Evolutionary conservation across 73 alveolate genomes (phyloP), one percentile per base, ranked within the genome.

Genomic region (Paramecium sonneborni): DNA sequence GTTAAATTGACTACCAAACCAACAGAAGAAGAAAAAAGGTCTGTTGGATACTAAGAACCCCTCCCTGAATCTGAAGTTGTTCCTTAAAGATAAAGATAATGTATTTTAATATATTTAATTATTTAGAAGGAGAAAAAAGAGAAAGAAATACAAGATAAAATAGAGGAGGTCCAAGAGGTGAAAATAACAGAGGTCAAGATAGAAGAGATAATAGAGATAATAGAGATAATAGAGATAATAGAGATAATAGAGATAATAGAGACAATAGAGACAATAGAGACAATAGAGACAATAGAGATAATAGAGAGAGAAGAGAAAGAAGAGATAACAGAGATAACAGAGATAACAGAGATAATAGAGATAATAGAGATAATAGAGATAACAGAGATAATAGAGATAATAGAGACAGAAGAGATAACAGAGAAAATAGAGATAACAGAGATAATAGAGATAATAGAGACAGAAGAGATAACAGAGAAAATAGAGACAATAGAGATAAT

Each of bases 61-160:
- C 72, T 79, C 15, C 90, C 90, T 79, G 90, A 79, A 41, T 37
- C 76, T 24, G 90, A 79, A 23, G 90, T 79, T 79, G 90, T 79
- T 79, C 76, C 90, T 20, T 39, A 79, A 79, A 79, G 48, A 79
- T 32, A 39, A 79, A 79, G 90, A 79, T 23, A 79, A 79, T 79
- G 74, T 43, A 79, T 15, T 34, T 24, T 24, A 30, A 18, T 30
- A 11, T 18, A 41, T 79, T 43, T 39, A 43, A 7, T 38, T 18
- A n/a, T 30, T 23, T 79, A 41, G 41, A 43, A 30, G 69, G 74
- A 79, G 90, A 72, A 38, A 72, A 41, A 72, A 72, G 44, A 21
- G 86, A 72, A 38, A 72, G 90, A 79, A 30, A 38, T 37, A 26
- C 76, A 21, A 79, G 55, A 79, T 23, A 79, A 79, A 46, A 62